Evolutionary conservation across 352 stramenopile species (phyloP).

Genomic region (Phytopythium chamaehyphon): DNA sequence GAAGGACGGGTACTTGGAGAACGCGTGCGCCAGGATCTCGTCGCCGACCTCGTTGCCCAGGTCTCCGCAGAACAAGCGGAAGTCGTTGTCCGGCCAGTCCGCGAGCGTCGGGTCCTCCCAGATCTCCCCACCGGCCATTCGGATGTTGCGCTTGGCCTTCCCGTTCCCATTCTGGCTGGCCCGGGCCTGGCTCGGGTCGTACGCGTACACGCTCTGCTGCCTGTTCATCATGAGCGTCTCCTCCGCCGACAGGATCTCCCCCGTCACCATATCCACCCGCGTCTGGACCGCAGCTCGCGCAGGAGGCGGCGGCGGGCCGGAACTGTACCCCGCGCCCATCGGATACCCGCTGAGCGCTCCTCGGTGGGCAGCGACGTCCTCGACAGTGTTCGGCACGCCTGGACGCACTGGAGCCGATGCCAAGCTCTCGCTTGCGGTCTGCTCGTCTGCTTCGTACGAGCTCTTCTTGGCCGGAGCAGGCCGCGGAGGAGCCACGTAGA

Average conservation of each 20-base stretch:
- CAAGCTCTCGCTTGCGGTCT: background rate
- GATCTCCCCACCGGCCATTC: constrained; percentile 79
- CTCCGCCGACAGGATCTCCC: constrained; percentile 50
- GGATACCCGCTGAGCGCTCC: constrained; percentile 72
- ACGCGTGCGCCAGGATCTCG: constrained; percentile 76
- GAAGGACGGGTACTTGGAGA: constrained; percentile 71
- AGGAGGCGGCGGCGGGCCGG: background rate
- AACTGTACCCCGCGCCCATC: constrained; percentile 24
- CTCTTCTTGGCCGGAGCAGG: constrained; percentile 28
- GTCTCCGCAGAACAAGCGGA: constrained; percentile 95
- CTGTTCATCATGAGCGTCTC: constrained; percentile 81
- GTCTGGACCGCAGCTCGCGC: constrained; percentile 23
- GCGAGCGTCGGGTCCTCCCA: constrained; percentile 91
- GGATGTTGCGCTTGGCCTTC: constrained; percentile 52
- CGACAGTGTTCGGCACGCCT: constrained; percentile 40
- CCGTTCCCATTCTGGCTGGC: background rate
- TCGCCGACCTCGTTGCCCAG: constrained; percentile 92
- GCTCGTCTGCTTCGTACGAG: background rate
- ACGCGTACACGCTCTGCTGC: constrained; percentile 84
- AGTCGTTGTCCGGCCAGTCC: constrained; percentile 96
- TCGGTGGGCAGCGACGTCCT: constrained; percentile 38
- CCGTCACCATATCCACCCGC: constrained; percentile 68
- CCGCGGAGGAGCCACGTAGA: constrained; percentile 71
- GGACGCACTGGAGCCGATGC: constrained; percentile 6
- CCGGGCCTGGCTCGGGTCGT: constrained; percentile 48